Conservation (phyloP, 441 rosid genomes). For the Brassica hybrid region DNA sequence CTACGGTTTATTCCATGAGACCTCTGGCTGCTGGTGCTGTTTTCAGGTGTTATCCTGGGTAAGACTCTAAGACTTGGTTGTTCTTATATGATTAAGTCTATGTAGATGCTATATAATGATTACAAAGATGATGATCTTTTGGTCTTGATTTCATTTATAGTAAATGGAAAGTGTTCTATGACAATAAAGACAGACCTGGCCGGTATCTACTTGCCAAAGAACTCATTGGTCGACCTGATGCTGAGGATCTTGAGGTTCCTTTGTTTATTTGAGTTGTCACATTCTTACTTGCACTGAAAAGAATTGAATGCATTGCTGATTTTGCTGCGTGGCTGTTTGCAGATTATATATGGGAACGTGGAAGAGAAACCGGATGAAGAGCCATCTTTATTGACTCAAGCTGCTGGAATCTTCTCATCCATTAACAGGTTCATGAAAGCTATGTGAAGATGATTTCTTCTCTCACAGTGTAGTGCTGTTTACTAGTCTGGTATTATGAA, state of each 20-base stretch:
- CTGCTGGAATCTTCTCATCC: slow-evolving; percentile 82
- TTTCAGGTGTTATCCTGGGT: slow-evolving; percentile 97
- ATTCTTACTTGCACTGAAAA: neutral
- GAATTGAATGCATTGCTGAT: neutral
- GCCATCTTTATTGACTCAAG: slow-evolving; percentile 72
- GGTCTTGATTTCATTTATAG: slow-evolving; percentile 42
- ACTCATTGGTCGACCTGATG: slow-evolving; percentile 79
- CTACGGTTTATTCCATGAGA: slow-evolving; percentile 94
- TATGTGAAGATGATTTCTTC: slow-evolving; percentile 58
- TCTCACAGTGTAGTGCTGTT: neutral
- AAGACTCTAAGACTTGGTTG: slow-evolving; percentile 38
- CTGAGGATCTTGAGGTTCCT: slow-evolving; percentile 73
- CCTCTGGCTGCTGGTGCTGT: slow-evolving; percentile 94
- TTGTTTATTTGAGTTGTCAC: neutral
- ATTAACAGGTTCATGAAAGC: slow-evolving; percentile 84
- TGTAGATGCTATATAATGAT: neutral
- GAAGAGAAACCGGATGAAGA: slow-evolving; percentile 66
- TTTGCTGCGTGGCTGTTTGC: slow-evolving; percentile 21
- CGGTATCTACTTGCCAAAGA: slow-evolving; percentile 91
- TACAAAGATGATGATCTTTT: neutral
- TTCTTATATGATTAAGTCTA: slow-evolving; percentile 4
- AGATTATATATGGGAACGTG: slow-evolving; percentile 68
- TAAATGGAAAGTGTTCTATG: slow-evolving; percentile 90
- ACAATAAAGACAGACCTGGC: slow-evolving; percentile 75
- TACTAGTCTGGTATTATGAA: neutral